phyloP scores from a whole-genome alignment of 75 land plant species.

The Chamaecyparis obtusa region DNA sequence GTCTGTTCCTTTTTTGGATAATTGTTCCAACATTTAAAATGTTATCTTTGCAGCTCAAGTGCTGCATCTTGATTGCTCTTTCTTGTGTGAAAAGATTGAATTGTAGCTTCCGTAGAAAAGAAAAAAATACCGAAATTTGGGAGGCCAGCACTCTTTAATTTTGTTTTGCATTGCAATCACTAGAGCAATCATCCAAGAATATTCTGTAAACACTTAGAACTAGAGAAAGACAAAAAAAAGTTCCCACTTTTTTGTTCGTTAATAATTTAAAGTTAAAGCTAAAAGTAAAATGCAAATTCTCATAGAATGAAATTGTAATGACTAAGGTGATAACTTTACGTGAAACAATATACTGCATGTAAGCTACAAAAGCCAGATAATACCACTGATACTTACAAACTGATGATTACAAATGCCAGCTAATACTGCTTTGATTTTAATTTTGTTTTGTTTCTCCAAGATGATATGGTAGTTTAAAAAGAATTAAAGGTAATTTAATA shows the following conservation, averaged over 20 bases:
- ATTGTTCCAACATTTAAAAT: neutral
- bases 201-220: neutral
- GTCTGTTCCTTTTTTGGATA: neutral
- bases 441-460: neutral
- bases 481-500: constrained; percentile 9
- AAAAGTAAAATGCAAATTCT: neutral
- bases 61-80: neutral
- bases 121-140: neutral
- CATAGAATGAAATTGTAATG: neutral
- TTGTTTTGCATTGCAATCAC: neutral
- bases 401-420: neutral
- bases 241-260: neutral
- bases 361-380: constrained; percentile 1
- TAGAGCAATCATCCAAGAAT: neutral
- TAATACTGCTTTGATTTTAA: neutral
- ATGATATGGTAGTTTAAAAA: neutral
- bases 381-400: neutral
- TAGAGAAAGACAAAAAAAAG: neutral
- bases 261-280: neutral
- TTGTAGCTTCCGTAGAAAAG: neutral
- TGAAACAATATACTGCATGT: neutral
- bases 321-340: neutral
- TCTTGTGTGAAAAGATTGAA: neutral
- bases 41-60: neutral
- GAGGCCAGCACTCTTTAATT: neutral